These are phyloP conservation scores for Draba incana DNA, from an alignment of 345 rosid genomes.

Conservation along the genomic window DNA sequence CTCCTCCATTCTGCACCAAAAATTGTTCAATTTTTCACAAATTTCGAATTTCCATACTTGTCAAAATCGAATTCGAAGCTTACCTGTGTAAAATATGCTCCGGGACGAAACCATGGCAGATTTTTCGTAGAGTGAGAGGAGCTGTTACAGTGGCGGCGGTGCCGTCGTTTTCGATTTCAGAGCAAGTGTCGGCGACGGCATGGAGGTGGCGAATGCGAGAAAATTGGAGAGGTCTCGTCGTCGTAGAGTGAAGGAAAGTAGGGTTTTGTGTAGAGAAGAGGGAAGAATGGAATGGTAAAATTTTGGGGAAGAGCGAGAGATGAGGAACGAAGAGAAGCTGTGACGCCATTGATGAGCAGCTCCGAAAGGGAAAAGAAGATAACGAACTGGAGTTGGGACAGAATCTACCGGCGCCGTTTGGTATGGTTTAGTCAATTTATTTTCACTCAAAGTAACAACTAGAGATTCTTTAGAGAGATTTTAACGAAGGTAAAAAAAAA, in stretches of 20 bases:
- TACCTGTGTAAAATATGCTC: slow-evolving; percentile 39
- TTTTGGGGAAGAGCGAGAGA: slow-evolving; percentile 21
- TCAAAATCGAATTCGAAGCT: slow-evolving; percentile 3
- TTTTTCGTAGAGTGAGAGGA: slow-evolving; percentile 28
- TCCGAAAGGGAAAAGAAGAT: slow-evolving; percentile 7
- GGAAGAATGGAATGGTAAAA: slow-evolving; percentile 4
- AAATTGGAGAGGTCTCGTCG: slow-evolving; percentile 15
- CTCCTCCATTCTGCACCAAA: slow-evolving; percentile 62
- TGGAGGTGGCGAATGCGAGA: slow-evolving; percentile 5
- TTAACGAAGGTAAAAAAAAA: too few species aligned
- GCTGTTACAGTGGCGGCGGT: slow-evolving; percentile 9
- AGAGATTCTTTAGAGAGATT: too few species aligned
- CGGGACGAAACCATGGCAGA: slow-evolving; percentile 41
- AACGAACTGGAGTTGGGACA: background rate
- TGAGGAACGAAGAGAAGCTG: slow-evolving; percentile 36
- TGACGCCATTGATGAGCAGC: slow-evolving; percentile 35
- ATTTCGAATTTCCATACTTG: background rate
- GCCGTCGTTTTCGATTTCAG: slow-evolving; percentile 16
- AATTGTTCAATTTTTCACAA: background rate
- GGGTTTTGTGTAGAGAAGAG: slow-evolving; percentile 20
- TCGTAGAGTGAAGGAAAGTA: background rate
- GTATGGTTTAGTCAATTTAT: too few species aligned
- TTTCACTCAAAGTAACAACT: too few species aligned
- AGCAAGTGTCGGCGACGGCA: slow-evolving; percentile 21
- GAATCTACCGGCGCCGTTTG: too few species aligned